phyloP scores from a whole-genome alignment of 176 grass and related monocot genomes.

The Lolium perenne region DNA sequence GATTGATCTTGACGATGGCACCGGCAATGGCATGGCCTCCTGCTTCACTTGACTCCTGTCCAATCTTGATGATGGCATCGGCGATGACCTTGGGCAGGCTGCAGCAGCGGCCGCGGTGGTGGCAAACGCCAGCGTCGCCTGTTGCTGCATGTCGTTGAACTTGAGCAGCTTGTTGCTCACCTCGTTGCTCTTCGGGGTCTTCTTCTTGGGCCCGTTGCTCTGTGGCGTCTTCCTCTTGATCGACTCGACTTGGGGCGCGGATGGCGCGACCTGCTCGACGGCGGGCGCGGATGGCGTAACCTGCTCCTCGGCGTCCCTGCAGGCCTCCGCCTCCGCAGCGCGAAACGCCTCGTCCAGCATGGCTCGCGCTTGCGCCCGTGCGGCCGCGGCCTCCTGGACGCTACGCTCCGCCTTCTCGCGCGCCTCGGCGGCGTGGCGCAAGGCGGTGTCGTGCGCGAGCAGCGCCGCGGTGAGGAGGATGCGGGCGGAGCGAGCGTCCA shows the following conservation, averaged over 20 bases:
- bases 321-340: conserved; percentile 46
- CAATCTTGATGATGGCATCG: conserved; percentile 9
- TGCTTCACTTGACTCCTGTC: conserved; percentile 33
- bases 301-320: conserved; percentile 19
- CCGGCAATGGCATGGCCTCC: background rate
- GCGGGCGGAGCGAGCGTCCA: conserved; percentile 47
- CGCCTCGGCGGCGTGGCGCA: conserved; percentile 48
- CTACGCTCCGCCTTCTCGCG: conserved; percentile 62
- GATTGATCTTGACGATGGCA: background rate
- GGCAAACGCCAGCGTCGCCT: conserved; percentile 45
- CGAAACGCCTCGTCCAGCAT: conserved; percentile 64
- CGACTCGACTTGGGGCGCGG: background rate
- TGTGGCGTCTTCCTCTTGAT: conserved; percentile 11
- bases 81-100: conserved; percentile 30
- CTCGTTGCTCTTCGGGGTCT: conserved; percentile 36
- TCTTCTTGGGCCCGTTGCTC: conserved; percentile 44
- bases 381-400: conserved; percentile 56
- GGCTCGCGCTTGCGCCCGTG: conserved; percentile 57
- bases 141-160: conserved; percentile 44
- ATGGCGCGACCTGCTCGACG: background rate
- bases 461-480: conserved; percentile 74
- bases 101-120: background rate
- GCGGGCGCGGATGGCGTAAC: background rate
- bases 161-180: conserved; percentile 48
- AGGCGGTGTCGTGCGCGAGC: conserved; percentile 57